A percentile compares a stretch with the other conserved stretches of the same genome.
Evolutionary conservation across 1,284 basidiomycete species (phyloP).

Genomic region (Rhodotorula sp.): DNA sequence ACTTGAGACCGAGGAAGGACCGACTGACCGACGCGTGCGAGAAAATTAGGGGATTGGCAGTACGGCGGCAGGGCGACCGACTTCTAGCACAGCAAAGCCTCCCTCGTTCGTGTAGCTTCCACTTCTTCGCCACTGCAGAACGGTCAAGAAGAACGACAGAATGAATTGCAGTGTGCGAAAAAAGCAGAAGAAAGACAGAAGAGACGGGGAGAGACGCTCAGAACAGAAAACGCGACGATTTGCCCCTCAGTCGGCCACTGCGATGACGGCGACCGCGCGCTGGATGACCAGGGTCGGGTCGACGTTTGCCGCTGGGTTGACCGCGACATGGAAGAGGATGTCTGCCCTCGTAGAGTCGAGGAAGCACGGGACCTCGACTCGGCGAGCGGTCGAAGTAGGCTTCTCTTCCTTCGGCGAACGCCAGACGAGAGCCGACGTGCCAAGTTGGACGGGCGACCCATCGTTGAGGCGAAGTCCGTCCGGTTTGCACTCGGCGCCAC

Average conservation of each 20-base stretch:
- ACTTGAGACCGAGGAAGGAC: no score
- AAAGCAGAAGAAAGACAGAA: neutral
- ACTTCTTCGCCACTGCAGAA: neutral
- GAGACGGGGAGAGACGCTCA: neutral
- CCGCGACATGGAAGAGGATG: conserved; percentile 67
- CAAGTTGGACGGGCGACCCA: conserved; percentile 71
- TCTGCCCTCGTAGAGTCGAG: conserved; percentile 41
- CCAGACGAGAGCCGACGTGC: conserved; percentile 80
- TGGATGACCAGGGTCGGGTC: conserved; percentile 32
- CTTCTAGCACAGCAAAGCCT: conserved; percentile 14
- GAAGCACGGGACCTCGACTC: conserved; percentile 29
- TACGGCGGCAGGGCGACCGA: conserved; percentile 41
- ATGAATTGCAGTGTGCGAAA: neutral
- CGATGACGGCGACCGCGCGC: conserved; percentile 33
- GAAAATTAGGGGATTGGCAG: conserved; percentile 42
- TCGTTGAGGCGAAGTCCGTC: conserved; percentile 70
- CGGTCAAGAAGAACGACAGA: neutral
- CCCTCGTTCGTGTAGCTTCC: no score
- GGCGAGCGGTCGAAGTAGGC: neutral
- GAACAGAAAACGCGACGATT: no score
- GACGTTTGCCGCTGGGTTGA: conserved; percentile 73
- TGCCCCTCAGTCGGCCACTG: conserved; percentile 19
- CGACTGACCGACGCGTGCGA: no score
- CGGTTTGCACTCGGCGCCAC: conserved; percentile 66
- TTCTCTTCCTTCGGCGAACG: neutral